Conservation (phyloP, 768 basidiomycete genomes). For the Collybiopsis confluens region DNA sequence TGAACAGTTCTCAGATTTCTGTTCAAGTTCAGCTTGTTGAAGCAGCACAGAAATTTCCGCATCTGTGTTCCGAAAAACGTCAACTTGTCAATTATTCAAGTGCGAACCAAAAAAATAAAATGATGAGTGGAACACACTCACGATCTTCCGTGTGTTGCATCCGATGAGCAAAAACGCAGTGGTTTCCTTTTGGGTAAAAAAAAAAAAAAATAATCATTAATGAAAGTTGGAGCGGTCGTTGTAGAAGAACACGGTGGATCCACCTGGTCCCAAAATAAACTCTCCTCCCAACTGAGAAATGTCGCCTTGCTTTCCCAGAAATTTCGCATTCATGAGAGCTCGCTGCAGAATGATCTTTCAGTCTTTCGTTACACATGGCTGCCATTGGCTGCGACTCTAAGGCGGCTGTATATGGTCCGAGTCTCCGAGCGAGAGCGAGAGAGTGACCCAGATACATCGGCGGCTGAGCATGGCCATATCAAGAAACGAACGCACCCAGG, state of each 20-base stretch:
- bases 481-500: slow-evolving; percentile 41
- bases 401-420: too few species aligned
- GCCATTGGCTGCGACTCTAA: too few species aligned
- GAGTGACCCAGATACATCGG: too few species aligned
- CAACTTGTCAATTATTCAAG: neutral
- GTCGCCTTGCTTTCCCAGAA: slow-evolving; percentile 61
- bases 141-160: slow-evolving; percentile 65
- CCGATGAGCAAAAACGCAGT: slow-evolving; percentile 47
- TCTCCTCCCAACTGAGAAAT: slow-evolving; percentile 62
- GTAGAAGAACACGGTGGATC: too few species aligned
- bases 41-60: slow-evolving; percentile 10
- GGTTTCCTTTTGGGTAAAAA: slow-evolving; percentile 26
- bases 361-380: too few species aligned
- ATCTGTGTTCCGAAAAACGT: neutral
- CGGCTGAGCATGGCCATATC: neutral
- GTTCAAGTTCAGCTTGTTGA: neutral
- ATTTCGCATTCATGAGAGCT: slow-evolving; percentile 36
- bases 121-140: slow-evolving; percentile 9
- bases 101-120: neutral
- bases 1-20: neutral
- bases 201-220: too few species aligned
- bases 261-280: slow-evolving; percentile 58
- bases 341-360: slow-evolving; percentile 21
- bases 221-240: too few species aligned
- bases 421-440: too few species aligned